phyloP scores from a whole-genome alignment of 495 filamentous ascomycete genomes.

The Penicillium ochrochloron region DNA sequence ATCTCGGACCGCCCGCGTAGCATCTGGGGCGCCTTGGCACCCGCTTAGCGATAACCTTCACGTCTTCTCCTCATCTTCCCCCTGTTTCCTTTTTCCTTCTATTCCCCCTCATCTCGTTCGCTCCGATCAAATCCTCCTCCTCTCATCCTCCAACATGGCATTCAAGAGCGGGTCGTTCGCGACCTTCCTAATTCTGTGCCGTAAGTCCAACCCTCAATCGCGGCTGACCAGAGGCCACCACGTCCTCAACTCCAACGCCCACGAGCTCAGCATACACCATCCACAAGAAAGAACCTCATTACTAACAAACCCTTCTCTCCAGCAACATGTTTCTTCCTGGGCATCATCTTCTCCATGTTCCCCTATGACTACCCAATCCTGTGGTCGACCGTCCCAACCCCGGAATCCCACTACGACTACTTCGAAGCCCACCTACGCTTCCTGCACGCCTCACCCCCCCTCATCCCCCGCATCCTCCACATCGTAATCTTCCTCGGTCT shows the following conservation, averaged over 20 bases:
- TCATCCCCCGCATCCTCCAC: constrained; percentile 91
- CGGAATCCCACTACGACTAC: constrained; percentile 70
- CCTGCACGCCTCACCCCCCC: constrained; percentile 81
- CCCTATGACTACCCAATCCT: constrained; percentile 98
- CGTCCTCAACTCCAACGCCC: constrained; percentile 17
- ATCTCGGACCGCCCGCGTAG: constrained; percentile 18
- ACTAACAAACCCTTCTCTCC: constrained; percentile 16
- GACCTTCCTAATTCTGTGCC: constrained; percentile 94
- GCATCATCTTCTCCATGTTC: constrained; percentile 95
- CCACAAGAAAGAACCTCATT: constrained; percentile 8
- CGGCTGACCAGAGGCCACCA: background rate
- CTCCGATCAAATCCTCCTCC: constrained; percentile 6
- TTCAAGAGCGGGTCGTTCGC: constrained; percentile 67
- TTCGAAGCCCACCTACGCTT: constrained; percentile 86
- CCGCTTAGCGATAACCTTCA: constrained; percentile 30
- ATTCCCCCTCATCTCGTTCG: constrained; percentile 13
- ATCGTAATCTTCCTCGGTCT: constrained; percentile 89
- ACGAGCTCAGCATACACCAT: constrained; percentile 12
- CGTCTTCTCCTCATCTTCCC: constrained; percentile 13
- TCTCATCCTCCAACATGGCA: constrained; percentile 36
- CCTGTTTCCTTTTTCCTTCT: constrained; percentile 19
- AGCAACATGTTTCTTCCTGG: constrained; percentile 96
- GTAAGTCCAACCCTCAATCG: constrained; percentile 55
- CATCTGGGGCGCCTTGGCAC: constrained; percentile 23
- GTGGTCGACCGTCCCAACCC: constrained; percentile 73